Evolutionary conservation across 2,329 filamentous ascomycete genomes (phyloP), one percentile per base, ranked within the genome.

Genomic region (Phialophora tarda): DNA sequence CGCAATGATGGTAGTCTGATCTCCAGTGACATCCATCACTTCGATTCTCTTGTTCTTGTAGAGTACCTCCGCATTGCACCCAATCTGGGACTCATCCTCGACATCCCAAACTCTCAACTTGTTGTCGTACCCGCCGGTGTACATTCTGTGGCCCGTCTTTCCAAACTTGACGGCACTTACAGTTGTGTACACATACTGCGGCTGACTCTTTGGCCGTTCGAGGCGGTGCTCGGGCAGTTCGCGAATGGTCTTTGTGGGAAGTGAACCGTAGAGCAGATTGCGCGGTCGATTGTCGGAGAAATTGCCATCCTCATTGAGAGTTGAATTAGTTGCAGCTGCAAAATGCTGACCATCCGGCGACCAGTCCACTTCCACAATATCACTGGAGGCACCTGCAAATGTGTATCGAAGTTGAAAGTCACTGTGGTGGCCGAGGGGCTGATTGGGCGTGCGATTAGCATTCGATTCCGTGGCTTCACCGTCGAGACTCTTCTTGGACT

Each of bases 351-450:
- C 83, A 73, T 86, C 79, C 1, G 81, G 79, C 1, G 83, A 82
- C 86, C 86, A 89, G 14, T 84, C 81, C 3, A 88, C 75, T 10
- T 81, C 80, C 38, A 84, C 79, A 1, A 88, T 81, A 73, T 88
- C 87, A 26, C 84, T 83, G 0, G 86, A 88, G 0, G 85, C 85
- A 1, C 85, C 82, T 85, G 79, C 84, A 88, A 14, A 79, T 78
- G 53, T 55, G 53, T 55, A 30, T 34, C n/a, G 28, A 21, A 55
- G 53, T 30, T 55, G 26, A 23, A 55, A 5, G 26, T 55, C 53
- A 32, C 53, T 55, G 4, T 30, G 26, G 28, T 17, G 14, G 7
- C 53, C 53, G 11, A 23, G 28, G 8, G 53, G 53, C 28, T 55
- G 53, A 1, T 30, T 34, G 11, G 53, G 53, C 8, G 28, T 28